Evolutionary conservation across 345 rosid species (phyloP), one percentile per base, ranked within the genome.

Genomic region (Acer campestre): DNA sequence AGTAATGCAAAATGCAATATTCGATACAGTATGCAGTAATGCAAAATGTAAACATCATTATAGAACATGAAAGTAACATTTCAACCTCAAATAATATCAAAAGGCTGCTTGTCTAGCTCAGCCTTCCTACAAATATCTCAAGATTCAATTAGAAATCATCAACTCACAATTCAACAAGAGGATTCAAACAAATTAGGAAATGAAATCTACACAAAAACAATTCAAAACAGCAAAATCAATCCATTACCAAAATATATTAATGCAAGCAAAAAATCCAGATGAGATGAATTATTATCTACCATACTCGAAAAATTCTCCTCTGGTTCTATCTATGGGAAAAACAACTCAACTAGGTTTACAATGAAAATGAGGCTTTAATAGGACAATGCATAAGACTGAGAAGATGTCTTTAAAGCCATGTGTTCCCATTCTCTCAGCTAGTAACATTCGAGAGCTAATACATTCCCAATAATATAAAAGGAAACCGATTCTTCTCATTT

Each of bases 351-450:
- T 62, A 62, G 49, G 71, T 79, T 79, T 68, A n/a, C 66, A 1
- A 74, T 69, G 71, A 62, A 55, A 76, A 67, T 16, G 35, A 71
- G 62, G 56, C 68, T 53, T 61, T 76, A 67, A 22, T 66, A 73
- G 64, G 75, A 71, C 6, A 16, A 73, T 42, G 23, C 80, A 61
- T 62, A 38, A 25, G 51, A 63, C 63, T 35, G 68, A 20, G 7
- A 68, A 61, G 62, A 62, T 22, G 61, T 40, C 61, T 67, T 25
- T 49, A 70, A 44, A 13, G 64, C 80, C 83, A 72, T 67, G 65
- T 72, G 80, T 77, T 35, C 49, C 48, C 56, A 58, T 73, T 61
- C 71, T 49, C 46, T 73, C 80, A 44, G 44, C 22, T 31, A 61
- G 78, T 68, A 51, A 62, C 42, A 61, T 35, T 44, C 55, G 0